Conservation (phyloP, 2,329 filamentous ascomycete species). For the Fusarium oligoseptatum region DNA sequence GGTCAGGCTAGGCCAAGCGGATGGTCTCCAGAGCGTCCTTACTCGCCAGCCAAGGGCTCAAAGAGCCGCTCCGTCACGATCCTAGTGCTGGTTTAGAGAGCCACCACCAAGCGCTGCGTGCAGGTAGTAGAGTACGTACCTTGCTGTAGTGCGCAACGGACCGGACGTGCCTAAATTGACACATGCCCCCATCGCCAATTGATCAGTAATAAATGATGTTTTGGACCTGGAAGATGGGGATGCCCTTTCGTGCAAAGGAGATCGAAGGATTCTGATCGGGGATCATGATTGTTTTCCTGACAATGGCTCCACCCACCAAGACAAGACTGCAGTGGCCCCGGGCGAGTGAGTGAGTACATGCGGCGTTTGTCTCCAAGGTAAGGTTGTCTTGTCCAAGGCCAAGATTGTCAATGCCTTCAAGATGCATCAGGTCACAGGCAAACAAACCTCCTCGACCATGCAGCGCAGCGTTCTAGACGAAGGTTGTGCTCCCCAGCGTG, state of each 20-base stretch:
- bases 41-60: conserved; percentile 42
- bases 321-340: neutral
- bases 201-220: conserved; percentile 25
- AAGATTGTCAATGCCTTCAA: neutral
- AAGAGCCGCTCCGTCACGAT: conserved; percentile 48
- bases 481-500: conserved; percentile 14
- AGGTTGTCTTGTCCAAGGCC: neutral
- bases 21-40: conserved; percentile 36
- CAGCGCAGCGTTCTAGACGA: conserved; percentile 5
- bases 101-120: conserved; percentile 26
- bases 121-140: conserved; percentile 23
- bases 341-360: neutral
- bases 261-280: conserved; percentile 13
- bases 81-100: conserved; percentile 44
- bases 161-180: conserved; percentile 32
- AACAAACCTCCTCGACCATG: neutral
- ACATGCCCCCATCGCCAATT: conserved; percentile 32
- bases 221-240: conserved; percentile 14
- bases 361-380: neutral
- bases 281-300: conserved; percentile 17
- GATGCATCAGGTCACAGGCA: neutral
- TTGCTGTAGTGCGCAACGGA: conserved; percentile 23
- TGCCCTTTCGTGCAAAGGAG: conserved; percentile 9
- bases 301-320: conserved; percentile 10
- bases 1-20: conserved; percentile 37